phyloP scores from a whole-genome alignment of 495 filamentous ascomycete genomes.

The Platismatia glauca region DNA sequence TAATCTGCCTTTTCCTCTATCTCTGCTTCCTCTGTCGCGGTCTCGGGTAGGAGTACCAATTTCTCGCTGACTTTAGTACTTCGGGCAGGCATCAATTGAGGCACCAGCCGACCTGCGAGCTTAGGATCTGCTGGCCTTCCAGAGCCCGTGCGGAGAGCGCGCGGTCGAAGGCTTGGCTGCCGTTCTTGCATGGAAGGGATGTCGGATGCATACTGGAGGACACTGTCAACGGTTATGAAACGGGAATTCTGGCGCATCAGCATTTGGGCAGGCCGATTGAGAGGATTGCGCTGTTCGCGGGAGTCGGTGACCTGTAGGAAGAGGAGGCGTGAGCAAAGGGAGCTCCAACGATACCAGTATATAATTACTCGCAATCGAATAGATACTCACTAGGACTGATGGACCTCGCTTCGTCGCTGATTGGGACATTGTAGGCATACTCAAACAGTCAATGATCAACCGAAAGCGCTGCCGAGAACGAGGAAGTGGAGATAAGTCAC shows the following conservation, averaged over 20 bases:
- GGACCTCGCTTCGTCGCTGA: conserved; percentile 39
- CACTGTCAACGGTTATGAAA: conserved; percentile 90
- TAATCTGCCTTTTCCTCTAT: conserved; percentile 49
- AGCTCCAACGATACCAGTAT: conserved; percentile 8
- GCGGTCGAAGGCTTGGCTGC: conserved; percentile 47
- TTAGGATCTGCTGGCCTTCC: conserved; percentile 33
- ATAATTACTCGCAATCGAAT: conserved; percentile 5
- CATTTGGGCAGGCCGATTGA: conserved; percentile 33
- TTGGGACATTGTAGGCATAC: conserved; percentile 16
- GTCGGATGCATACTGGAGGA: conserved; percentile 88
- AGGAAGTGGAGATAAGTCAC: neutral
- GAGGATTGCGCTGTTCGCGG: conserved; percentile 41
- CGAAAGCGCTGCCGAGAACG: neutral
- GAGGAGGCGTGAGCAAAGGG: conserved; percentile 4
- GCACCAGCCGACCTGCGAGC: conserved; percentile 39
- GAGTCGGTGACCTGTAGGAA: conserved; percentile 49
- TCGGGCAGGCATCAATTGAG: conserved; percentile 74
- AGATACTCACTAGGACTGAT: conserved; percentile 43
- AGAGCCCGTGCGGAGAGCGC: conserved; percentile 42
- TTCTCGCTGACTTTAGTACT: conserved; percentile 93
- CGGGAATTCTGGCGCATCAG: conserved; percentile 49
- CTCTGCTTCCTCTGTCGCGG: conserved; percentile 37
- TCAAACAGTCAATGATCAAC: neutral
- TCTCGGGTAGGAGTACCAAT: conserved; percentile 87
- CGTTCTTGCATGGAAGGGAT: conserved; percentile 92